These are phyloP conservation scores for Amanita subjunquillea DNA, from an alignment of 768 basidiomycete genomes.

Conservation along the genomic window DNA sequence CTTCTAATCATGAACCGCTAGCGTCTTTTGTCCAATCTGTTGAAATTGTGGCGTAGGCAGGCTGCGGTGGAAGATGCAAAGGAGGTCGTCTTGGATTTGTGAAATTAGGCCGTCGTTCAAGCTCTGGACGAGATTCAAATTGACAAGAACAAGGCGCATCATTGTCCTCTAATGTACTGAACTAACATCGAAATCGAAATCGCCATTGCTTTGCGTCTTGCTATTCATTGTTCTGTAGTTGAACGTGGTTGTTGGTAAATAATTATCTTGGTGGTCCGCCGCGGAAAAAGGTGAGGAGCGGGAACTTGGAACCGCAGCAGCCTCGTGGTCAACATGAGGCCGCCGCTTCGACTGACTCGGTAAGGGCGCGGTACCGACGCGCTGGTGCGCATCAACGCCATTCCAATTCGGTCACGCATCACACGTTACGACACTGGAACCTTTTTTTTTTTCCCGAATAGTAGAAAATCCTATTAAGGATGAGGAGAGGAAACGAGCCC, in stretches of 20 bases:
- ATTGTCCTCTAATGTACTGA: not conserved
- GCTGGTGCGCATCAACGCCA: not conserved
- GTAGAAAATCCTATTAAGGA: too few species aligned
- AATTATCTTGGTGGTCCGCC: not conserved
- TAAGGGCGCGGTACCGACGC: not conserved
- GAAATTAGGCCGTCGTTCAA: not conserved
- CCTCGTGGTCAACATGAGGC: not conserved
- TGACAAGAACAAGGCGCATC: not conserved
- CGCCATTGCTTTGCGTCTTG: not conserved
- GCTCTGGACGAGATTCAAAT: not conserved
- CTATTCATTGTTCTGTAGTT: not conserved
- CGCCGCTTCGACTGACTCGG: constrained; percentile 5
- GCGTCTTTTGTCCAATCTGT: not conserved
- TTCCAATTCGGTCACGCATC: not conserved
- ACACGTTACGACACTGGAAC: not conserved
- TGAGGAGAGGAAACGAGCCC: too few species aligned
- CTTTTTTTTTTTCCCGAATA: too few species aligned
- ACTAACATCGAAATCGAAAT: not conserved
- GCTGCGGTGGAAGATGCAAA: not conserved
- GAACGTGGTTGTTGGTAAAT: too few species aligned
- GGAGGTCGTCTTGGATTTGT: not conserved
- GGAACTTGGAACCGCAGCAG: not conserved
- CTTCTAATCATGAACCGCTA: not conserved
- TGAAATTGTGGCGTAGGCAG: not conserved
- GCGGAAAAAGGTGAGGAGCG: not conserved